phyloP scores from a whole-genome alignment of 768 basidiomycete genomes.

The Hirschioporus abietinus region DNA sequence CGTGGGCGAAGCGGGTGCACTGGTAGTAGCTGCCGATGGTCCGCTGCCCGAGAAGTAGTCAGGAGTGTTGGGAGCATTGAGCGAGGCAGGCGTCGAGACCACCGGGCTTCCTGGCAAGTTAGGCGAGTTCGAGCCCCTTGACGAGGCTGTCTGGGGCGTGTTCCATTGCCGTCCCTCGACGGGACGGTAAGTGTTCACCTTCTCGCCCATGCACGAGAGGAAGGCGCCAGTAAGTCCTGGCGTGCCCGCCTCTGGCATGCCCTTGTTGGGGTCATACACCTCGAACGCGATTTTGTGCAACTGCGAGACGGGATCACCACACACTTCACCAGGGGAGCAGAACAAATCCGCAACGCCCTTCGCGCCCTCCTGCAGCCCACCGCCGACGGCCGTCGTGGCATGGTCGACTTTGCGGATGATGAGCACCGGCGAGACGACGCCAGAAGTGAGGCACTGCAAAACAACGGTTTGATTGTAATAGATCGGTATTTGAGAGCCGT shows the following conservation, averaged over 20 bases:
- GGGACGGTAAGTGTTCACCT: constrained; percentile 86
- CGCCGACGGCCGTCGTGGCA: constrained; percentile 84
- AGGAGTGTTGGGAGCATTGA: constrained; percentile 29
- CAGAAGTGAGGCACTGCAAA: constrained; percentile 89
- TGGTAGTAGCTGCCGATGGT: constrained; percentile 34
- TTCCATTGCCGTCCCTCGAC: constrained; percentile 82
- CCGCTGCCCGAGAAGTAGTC: constrained; percentile 62
- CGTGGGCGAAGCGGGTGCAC: constrained; percentile 60
- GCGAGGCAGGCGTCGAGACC: constrained; percentile 53
- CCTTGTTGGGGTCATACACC: constrained; percentile 70
- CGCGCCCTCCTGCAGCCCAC: constrained; percentile 82
- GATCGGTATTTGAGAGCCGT: constrained; percentile 81
- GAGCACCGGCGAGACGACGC: constrained; percentile 87
- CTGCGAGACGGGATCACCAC: constrained; percentile 92
- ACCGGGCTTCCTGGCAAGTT: constrained; percentile 66
- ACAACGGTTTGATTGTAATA: constrained; percentile 98
- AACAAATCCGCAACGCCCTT: constrained; percentile 82
- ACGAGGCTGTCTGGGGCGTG: constrained; percentile 32
- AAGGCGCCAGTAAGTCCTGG: constrained; percentile 78
- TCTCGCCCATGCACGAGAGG: constrained; percentile 89
- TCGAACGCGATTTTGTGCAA: constrained; percentile 95
- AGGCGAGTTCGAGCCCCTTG: constrained; percentile 32
- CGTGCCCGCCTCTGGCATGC: constrained; percentile 68
- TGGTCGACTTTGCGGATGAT: constrained; percentile 94
- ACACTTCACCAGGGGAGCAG: constrained; percentile 79